These are phyloP conservation scores for Cladobotryum protrusum DNA, from an alignment of 2,329 filamentous ascomycete genomes.

Conservation along the genomic window DNA sequence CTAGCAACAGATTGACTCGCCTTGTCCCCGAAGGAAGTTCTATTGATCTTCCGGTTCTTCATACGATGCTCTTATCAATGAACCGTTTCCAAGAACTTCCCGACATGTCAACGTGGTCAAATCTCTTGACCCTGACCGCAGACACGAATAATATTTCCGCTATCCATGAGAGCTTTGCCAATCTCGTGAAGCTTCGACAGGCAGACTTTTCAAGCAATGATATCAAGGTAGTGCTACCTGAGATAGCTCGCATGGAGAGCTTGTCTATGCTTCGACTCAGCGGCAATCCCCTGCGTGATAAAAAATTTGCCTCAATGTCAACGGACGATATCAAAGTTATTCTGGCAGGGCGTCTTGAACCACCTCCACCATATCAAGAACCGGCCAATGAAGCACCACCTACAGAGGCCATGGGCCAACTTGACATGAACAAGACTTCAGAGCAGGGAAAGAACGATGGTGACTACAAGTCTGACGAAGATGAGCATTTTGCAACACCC, in stretches of 20 bases:
- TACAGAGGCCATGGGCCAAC: constrained; percentile 17
- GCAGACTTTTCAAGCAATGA: constrained; percentile 84
- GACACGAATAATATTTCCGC: constrained; percentile 74
- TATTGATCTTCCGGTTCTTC: constrained; percentile 64
- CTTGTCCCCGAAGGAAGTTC: constrained; percentile 37
- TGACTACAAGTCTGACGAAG: constrained; percentile 44
- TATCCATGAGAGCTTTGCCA: constrained; percentile 70
- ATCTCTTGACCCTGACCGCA: constrained; percentile 64
- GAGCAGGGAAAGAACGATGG: constrained; percentile 29
- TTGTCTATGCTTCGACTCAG: constrained; percentile 69
- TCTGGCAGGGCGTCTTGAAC: constrained; percentile 60
- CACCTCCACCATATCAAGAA: constrained; percentile 40
- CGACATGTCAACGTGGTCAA: constrained; percentile 66
- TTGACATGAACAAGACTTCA: constrained; percentile 23
- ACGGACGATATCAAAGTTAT: constrained; percentile 76
- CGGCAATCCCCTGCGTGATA: constrained; percentile 87
- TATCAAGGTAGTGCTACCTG: constrained; percentile 66
- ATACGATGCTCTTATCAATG: constrained; percentile 68
- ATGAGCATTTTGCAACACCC: constrained; percentile 51
- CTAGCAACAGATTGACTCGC: constrained; percentile 64
- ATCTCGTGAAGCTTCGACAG: constrained; percentile 61
- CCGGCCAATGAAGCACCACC: constrained; percentile 17
- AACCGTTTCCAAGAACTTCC: constrained; percentile 74
- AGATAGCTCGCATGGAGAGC: constrained; percentile 72
- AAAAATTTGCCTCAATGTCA: constrained; percentile 73